Percentiles rank a stretch among this genome's conserved stretches.
phyloP scores from a whole-genome alignment of 192 early-diverging fungal genomes.

The Chytriomyces sp. region DNA sequence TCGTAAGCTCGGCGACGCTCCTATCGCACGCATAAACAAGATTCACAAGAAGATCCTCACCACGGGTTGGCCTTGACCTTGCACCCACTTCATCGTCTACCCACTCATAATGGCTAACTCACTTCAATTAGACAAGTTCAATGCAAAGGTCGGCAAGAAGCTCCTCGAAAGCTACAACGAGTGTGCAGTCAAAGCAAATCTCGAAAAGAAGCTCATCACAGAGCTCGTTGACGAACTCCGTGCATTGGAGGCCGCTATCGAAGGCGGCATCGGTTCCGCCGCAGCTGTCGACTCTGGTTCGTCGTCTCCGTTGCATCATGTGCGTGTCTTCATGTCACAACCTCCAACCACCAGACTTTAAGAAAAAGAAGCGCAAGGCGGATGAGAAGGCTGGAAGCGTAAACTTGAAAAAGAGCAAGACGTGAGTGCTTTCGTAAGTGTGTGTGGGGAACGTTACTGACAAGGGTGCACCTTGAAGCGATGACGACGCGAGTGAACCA shows the following conservation, averaged over 20 bases:
- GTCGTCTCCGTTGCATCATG: not conserved
- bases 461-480: not conserved
- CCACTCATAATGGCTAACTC: no score
- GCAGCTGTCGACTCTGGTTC: not conserved
- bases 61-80: no score
- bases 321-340: not conserved
- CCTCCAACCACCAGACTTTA: constrained; percentile 9
- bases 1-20: not conserved
- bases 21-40: constrained; percentile 17
- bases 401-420: constrained; percentile 19
- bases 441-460: no score
- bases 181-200: constrained; percentile 10
- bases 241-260: not conserved
- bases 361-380: constrained; percentile 26
- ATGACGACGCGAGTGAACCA: not conserved
- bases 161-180: constrained; percentile 22
- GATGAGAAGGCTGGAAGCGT: constrained; percentile 21
- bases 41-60: constrained; percentile 12
- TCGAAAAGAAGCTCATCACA: constrained; percentile 25
- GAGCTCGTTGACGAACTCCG: not conserved
- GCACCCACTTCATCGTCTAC: no score
- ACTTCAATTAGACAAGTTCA: no score
- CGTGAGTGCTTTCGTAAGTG: not conserved
- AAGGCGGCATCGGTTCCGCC: not conserved
- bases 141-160: constrained; percentile 27